phyloP scores from a whole-genome alignment of 495 filamentous ascomycete genomes.

The Hypoxylon subgilvum region DNA sequence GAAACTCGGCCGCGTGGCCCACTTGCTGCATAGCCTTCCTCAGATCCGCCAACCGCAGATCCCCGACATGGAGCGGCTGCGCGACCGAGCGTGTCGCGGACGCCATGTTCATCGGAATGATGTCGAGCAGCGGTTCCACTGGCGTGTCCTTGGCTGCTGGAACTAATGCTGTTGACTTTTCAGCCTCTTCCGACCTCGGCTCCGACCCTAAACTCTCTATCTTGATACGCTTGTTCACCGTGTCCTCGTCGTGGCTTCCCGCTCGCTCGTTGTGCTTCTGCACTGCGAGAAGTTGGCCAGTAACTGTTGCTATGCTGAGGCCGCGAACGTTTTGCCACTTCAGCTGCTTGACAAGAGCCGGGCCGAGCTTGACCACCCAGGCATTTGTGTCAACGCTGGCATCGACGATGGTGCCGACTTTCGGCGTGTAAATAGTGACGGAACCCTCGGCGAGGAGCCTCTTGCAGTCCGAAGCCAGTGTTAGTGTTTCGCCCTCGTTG shows the following conservation, averaged over 20 bases:
- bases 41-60: slow-evolving; percentile 87
- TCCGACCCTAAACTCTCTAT: slow-evolving; percentile 52
- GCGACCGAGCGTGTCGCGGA: slow-evolving; percentile 77
- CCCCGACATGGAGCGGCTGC: slow-evolving; percentile 92
- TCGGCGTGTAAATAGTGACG: slow-evolving; percentile 79
- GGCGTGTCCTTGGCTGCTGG: slow-evolving; percentile 29
- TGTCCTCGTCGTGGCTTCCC: slow-evolving; percentile 50
- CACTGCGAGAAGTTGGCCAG: slow-evolving; percentile 61
- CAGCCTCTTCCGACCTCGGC: too few relatives aligned
- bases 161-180: too few relatives aligned
- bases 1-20: slow-evolving; percentile 89
- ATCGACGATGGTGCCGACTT: slow-evolving; percentile 71
- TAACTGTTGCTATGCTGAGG: slow-evolving; percentile 86
- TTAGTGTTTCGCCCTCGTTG: slow-evolving; percentile 72
- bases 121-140: slow-evolving; percentile 70
- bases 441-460: slow-evolving; percentile 65
- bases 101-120: slow-evolving; percentile 76
- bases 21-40: slow-evolving; percentile 79
- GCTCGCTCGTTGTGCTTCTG: slow-evolving; percentile 45
- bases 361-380: slow-evolving; percentile 90
- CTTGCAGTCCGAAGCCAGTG: slow-evolving; percentile 79
- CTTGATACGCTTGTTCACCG: slow-evolving; percentile 71
- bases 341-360: slow-evolving; percentile 77
- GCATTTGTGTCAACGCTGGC: slow-evolving; percentile 98
- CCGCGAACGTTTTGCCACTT: slow-evolving; percentile 94